These are phyloP conservation scores for Mantamonas sphyraenae DNA, from an alignment of 78 protist genomes.

Conservation along the genomic window DNA sequence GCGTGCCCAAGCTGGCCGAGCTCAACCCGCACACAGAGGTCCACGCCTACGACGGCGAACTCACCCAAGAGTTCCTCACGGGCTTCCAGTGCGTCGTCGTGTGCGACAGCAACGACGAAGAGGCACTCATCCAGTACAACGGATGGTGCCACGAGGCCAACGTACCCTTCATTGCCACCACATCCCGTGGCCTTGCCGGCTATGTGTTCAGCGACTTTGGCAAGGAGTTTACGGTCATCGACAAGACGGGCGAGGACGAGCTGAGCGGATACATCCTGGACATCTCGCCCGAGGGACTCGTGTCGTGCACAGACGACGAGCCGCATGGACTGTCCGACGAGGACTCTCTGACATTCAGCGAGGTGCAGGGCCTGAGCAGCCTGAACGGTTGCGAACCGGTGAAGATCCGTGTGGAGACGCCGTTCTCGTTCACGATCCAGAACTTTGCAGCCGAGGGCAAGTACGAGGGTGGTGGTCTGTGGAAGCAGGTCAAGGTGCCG, in stretches of 20 bases:
- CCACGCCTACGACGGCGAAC: conserved; percentile 26
- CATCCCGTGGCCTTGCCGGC: too few relatives aligned
- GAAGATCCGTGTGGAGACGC: conserved; percentile 25
- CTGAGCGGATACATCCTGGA: conserved; percentile 40
- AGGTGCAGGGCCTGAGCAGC: conserved; percentile 78
- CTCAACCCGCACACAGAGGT: conserved; percentile 79
- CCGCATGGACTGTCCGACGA: conserved; percentile 76
- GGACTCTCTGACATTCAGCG: conserved; percentile 73
- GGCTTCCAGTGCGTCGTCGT: too few relatives aligned
- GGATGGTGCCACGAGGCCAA: too few relatives aligned
- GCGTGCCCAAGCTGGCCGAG: conserved; percentile 56
- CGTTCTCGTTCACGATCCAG: conserved; percentile 46
- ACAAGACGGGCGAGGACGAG: conserved; percentile 79
- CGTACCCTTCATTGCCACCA: too few relatives aligned
- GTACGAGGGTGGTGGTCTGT: conserved; percentile 75
- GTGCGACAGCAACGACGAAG: too few relatives aligned
- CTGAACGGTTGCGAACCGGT: conserved; percentile 56
- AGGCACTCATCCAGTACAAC: too few relatives aligned
- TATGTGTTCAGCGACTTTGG: conserved; percentile 83
- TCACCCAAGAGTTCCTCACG: conserved; percentile 14
- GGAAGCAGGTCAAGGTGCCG: conserved; percentile 80
- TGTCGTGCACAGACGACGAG: conserved; percentile 60
- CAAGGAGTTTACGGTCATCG: conserved; percentile 54
- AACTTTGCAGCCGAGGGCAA: conserved; percentile 45
- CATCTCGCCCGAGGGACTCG: conserved; percentile 49